Evolutionary conservation across 257 asterid species (phyloP), one percentile per base, ranked within the genome.

Genomic region (Solanum paucissectum): DNA sequence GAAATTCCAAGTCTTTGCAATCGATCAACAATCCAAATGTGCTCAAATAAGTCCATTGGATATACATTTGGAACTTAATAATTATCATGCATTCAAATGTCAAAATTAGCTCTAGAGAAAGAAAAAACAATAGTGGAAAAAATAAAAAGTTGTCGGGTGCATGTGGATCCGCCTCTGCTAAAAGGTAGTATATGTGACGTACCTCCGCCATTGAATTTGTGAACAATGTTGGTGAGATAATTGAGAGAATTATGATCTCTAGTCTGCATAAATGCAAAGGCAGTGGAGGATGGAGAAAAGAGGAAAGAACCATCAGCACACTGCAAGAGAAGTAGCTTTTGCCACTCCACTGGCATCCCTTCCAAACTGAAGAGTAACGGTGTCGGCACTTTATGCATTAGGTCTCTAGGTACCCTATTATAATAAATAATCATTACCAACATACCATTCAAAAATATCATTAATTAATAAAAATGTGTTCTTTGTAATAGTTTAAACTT

Each of bases 21-120:
- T 42, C 98, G 88, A 88, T 97, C 99, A 5, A 95, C 93, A 4
- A 89, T 95, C 98, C 98, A 97, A 1, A 97, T 87, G 86, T 91
- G 98, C 90, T 96, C 98, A 87, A 95, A 97, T 91, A 97, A 83
- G 91, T 97, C 99, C 92, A 97, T 98, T 2, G 99, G 99, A 37
- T 95, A 97, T 40, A 94, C 98, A 84, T 92, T 95, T 0, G 98
- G 98, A 84, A 94, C 99, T 97, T 11, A 44, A 44, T 44, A 44
- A 44, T 44, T 44, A 44, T 44, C 5, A 44, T 44, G 16, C 49
- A 42, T 42, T 42, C 52, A 44, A 44, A 44, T 12, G 52, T 44
- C 52, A 12, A 44, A 44, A 44, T 44, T 44, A 44, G 52, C 52
- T 12, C 52, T 12, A 44, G 16, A 44, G 18, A 44, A 44, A 44